These are phyloP conservation scores for Lentinula detonsa DNA, from an alignment of 768 basidiomycete species.

Conservation along the genomic window DNA sequence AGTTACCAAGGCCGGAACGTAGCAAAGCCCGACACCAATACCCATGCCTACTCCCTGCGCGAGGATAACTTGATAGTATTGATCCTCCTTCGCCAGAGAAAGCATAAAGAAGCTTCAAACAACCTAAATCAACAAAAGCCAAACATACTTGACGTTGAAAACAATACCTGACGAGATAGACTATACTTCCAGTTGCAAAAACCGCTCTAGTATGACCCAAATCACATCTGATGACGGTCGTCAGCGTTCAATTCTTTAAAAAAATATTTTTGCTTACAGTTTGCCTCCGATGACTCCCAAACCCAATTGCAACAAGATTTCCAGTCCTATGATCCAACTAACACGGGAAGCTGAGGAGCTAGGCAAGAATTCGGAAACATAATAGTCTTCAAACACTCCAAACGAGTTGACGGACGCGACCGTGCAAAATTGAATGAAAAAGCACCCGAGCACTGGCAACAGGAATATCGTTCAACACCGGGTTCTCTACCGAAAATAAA, in stretches of 20 bases:
- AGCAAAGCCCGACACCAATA: constrained; percentile 3
- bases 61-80: constrained; percentile 3
- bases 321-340: background rate
- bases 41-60: constrained; percentile 4
- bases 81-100: background rate
- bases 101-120: background rate
- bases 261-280: background rate
- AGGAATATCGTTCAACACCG: background rate
- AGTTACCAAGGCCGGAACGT: constrained; percentile 1
- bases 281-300: background rate
- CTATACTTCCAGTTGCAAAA: background rate
- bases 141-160: background rate
- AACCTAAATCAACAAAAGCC: background rate
- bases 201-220: background rate
- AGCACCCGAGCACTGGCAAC: background rate
- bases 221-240: background rate
- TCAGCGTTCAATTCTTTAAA: background rate
- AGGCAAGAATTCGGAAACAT: constrained; percentile 1
- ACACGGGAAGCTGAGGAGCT: constrained; percentile 1
- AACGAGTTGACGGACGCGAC: constrained; percentile 3
- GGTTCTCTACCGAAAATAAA: background rate
- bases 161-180: background rate
- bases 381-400: constrained; percentile 2
- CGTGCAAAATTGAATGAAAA: constrained; percentile 1
- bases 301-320: constrained; percentile 4